Percentiles rank a stretch among this genome's conserved stretches.
These are phyloP conservation scores for Colletotrichum lindemuthianum DNA, from an alignment of 2,329 filamentous ascomycete genomes.

Conservation along the genomic window DNA sequence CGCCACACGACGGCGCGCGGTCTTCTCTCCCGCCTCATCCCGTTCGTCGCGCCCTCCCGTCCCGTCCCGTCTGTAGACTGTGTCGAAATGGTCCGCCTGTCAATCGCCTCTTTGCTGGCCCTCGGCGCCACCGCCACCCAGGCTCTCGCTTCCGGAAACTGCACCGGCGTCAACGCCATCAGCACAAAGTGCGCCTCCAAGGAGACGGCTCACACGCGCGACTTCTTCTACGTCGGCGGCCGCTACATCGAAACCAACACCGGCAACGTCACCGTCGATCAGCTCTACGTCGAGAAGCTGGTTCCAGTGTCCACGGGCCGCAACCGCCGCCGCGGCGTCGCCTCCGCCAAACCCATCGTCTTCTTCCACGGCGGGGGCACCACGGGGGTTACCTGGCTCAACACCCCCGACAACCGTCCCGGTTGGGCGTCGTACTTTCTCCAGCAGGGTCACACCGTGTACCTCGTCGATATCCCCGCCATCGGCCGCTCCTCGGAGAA, in stretches of 20 bases:
- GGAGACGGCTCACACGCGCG: constrained; percentile 39
- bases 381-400: constrained; percentile 45
- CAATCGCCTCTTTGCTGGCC: constrained; percentile 8
- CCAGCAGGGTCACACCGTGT: constrained; percentile 52
- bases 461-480: constrained; percentile 54
- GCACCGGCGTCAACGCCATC: constrained; percentile 30
- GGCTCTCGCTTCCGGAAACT: constrained; percentile 9
- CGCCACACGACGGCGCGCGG: neutral
- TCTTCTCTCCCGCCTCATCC: neutral
- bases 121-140: neutral
- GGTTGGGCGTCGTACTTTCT: constrained; percentile 60
- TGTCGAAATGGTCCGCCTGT: constrained; percentile 18
- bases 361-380: constrained; percentile 34
- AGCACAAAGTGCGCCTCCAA: constrained; percentile 31
- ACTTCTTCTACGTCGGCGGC: constrained; percentile 50
- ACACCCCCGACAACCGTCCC: constrained; percentile 56
- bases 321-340: neutral
- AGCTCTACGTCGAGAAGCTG: constrained; percentile 65
- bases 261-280: constrained; percentile 48
- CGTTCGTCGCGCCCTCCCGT: neutral
- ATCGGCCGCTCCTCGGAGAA: constrained; percentile 49
- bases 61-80: neutral
- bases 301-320: constrained; percentile 40
- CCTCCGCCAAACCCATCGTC: constrained; percentile 19
- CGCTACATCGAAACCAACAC: constrained; percentile 43